These are phyloP conservation scores for Fagus sylvatica DNA, from an alignment of 306 rosid genomes.

Conservation along the genomic window DNA sequence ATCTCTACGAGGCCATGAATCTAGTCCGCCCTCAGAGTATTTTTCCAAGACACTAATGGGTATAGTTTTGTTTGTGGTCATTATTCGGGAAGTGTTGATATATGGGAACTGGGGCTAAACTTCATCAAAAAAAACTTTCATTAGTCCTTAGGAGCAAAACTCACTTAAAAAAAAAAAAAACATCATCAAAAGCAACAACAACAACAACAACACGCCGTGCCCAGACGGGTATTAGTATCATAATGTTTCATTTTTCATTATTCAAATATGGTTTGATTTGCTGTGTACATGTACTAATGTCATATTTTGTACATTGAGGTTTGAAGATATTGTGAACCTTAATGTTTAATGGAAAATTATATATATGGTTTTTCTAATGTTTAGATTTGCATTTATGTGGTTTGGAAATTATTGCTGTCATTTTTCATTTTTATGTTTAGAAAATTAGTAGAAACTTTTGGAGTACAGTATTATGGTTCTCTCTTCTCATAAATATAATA, in stretches of 20 bases:
- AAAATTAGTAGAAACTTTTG: no score
- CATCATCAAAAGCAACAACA: no score
- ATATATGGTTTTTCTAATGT: neutral
- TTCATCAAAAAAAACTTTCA: neutral
- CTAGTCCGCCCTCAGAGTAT: constrained; percentile 38
- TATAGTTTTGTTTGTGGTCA: constrained; percentile 21
- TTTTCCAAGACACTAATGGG: constrained; percentile 29
- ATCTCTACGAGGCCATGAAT: constrained; percentile 21
- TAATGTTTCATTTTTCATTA: neutral
- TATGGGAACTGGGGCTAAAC: constrained; percentile 30
- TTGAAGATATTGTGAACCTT: neutral
- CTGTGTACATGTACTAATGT: no score
- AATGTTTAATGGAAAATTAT: neutral
- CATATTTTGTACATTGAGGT: neutral
- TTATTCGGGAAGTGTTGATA: constrained; percentile 33
- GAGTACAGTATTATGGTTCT: no score
- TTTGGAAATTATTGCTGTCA: neutral
- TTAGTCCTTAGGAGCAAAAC: neutral
- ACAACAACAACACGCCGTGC: neutral
- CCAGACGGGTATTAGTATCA: neutral
- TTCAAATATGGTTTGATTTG: neutral
- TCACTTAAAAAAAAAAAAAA: no score
- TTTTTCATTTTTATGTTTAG: neutral
- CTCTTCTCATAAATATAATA: no score
- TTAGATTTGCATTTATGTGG: neutral